Evolutionary conservation across 1,284 basidiomycete genomes (phyloP).

Genomic region (Malassezia sp.): DNA sequence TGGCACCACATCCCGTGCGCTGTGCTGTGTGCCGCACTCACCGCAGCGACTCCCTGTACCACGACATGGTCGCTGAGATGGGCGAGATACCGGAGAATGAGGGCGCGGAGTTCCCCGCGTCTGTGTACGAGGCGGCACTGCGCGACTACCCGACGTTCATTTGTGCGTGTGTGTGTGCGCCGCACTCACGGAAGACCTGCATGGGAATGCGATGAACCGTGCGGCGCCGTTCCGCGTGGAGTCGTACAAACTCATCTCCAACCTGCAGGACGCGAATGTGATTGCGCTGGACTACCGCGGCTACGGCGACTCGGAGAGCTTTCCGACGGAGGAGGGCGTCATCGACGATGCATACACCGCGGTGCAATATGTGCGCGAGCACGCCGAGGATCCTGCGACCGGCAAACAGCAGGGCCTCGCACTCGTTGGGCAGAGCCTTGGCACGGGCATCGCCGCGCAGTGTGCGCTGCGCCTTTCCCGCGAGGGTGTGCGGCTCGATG

Average conservation of each 20-base stretch:
- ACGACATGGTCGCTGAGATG: slow-evolving; percentile 20
- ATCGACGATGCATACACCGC: slow-evolving; percentile 64
- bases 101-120: slow-evolving; percentile 19
- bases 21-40: too few species aligned
- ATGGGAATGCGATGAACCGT: slow-evolving; percentile 75
- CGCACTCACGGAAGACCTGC: too few species aligned
- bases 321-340: slow-evolving; percentile 64
- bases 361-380: slow-evolving; percentile 61
- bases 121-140: slow-evolving; percentile 22
- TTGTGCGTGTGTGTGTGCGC: too few species aligned
- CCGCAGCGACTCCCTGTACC: slow-evolving; percentile 57
- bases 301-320: slow-evolving; percentile 72
- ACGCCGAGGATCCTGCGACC: slow-evolving; percentile 1
- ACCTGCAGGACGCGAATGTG: slow-evolving; percentile 62
- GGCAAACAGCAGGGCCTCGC: slow-evolving; percentile 53
- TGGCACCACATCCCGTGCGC: slow-evolving; percentile 15
- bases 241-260: slow-evolving; percentile 57
- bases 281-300: slow-evolving; percentile 82
- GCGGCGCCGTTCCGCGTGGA: slow-evolving; percentile 57
- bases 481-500: slow-evolving; percentile 49
- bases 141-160: slow-evolving; percentile 22
- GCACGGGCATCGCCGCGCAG: slow-evolving; percentile 63
- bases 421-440: slow-evolving; percentile 68
- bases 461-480: slow-evolving; percentile 54
- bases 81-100: slow-evolving; percentile 20